A percentile compares a stretch with the other conserved stretches of the same genome.
Evolutionary conservation across 805 yeast genomes (phyloP).

Genomic region (Ogataea siamensis): DNA sequence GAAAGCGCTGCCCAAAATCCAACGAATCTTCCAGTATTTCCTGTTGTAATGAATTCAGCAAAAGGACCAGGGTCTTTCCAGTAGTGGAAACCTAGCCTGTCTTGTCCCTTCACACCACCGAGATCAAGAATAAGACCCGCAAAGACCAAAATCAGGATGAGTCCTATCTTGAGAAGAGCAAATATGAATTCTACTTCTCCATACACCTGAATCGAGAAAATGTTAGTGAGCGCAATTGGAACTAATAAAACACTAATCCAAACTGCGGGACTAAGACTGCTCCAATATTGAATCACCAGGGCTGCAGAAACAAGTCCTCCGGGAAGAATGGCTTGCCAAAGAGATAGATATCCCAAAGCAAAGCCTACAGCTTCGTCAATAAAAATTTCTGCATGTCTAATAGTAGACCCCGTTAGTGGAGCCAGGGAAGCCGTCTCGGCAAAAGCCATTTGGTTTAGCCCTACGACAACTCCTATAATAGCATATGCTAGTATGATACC

Average conservation of each 20-base stretch:
- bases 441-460: constrained; percentile 46
- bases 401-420: constrained; percentile 56
- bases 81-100: constrained; percentile 40
- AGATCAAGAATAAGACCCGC: constrained; percentile 51
- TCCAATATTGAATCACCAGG: constrained; percentile 56
- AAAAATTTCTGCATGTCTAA: constrained; percentile 28
- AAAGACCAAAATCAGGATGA: constrained; percentile 57
- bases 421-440: constrained; percentile 63
- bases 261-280: constrained; percentile 49
- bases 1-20: constrained; percentile 50
- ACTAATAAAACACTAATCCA: constrained; percentile 53
- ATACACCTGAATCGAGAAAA: constrained; percentile 45
- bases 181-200: constrained; percentile 60
- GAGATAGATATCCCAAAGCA: constrained; percentile 46
- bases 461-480: constrained; percentile 56
- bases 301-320: constrained; percentile 60
- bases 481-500: constrained; percentile 56
- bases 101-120: constrained; percentile 55
- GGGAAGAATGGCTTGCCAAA: constrained; percentile 49
- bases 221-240: constrained; percentile 42
- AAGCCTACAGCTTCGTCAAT: constrained; percentile 53
- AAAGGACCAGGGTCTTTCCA: constrained; percentile 40
- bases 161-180: constrained; percentile 55
- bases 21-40: constrained; percentile 47
- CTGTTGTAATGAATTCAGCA: constrained; percentile 42